A percentile compares a stretch with the other conserved stretches of the same genome.
phyloP scores from a whole-genome alignment of 1,139 yeast genomes.

The Diutina ranongensis region DNA sequence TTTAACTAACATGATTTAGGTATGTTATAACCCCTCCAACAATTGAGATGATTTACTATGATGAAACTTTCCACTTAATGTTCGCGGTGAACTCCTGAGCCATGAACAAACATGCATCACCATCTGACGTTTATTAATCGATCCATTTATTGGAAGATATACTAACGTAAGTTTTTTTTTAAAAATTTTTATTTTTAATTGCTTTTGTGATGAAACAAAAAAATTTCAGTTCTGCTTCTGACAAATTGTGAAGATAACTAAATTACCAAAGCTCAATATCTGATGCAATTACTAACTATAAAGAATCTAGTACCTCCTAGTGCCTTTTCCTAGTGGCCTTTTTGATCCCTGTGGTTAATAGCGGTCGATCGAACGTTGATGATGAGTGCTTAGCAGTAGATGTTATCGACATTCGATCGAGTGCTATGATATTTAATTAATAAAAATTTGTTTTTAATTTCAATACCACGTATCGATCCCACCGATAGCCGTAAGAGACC shows the following conservation, averaged over 20 bases:
- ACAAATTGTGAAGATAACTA: constrained; percentile 55
- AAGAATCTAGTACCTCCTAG: neutral
- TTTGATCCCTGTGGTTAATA: too few relatives aligned
- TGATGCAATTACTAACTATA: constrained; percentile 9
- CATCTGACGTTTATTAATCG: constrained; percentile 46
- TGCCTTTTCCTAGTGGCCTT: neutral
- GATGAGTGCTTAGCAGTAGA: too few relatives aligned
- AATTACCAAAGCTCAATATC: constrained; percentile 27
- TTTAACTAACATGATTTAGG: too few relatives aligned
- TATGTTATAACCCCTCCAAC: too few relatives aligned
- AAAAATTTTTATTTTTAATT: too few relatives aligned
- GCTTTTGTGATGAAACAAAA: constrained; percentile 45
- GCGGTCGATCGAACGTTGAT: too few relatives aligned
- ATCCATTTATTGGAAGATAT: neutral
- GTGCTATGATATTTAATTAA: too few relatives aligned
- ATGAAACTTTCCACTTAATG: constrained; percentile 31
- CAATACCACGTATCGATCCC: too few relatives aligned
- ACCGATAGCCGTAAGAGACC: too few relatives aligned
- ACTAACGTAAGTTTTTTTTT: constrained; percentile 3
- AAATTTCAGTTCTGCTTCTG: constrained; percentile 86
- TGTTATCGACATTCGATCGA: too few relatives aligned
- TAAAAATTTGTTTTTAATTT: too few relatives aligned
- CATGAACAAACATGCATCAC: constrained; percentile 80
- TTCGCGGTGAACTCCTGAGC: constrained; percentile 58
- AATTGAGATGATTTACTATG: too few relatives aligned